A percentile compares a stretch with the other conserved stretches of the same genome.
Conservation (phyloP, 306 rosid genomes). For the Fragaria vesca region DNA sequence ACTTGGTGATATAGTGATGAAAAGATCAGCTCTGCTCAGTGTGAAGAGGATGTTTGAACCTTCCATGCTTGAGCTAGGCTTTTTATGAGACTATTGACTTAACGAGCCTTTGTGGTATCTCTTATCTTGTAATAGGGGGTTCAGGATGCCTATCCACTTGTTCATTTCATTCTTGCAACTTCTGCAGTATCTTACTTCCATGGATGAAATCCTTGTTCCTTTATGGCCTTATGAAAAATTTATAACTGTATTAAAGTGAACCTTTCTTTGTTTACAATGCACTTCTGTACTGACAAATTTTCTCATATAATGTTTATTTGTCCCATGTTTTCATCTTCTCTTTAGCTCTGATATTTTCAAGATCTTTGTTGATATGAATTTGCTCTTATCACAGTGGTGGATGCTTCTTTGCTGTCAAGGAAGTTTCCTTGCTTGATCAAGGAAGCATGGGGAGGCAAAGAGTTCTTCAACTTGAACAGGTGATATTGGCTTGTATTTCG, state of each 20-base stretch:
- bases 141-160: not conserved
- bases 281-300: not conserved
- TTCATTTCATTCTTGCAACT: too few species aligned
- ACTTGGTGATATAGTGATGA: constrained; percentile 6
- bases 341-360: constrained; percentile 5
- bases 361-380: constrained; percentile 16
- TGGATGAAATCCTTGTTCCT: not conserved
- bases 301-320: not conserved
- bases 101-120: not conserved
- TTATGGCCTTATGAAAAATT: not conserved
- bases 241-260: not conserved
- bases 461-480: constrained; percentile 82
- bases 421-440: constrained; percentile 91
- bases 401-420: constrained; percentile 81
- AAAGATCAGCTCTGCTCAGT: not conserved
- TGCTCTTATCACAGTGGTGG: constrained; percentile 50
- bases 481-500: constrained; percentile 31
- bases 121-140: not conserved
- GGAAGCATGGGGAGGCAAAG: constrained; percentile 80
- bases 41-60: not conserved
- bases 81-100: not conserved
- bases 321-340: not conserved
- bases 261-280: not conserved
- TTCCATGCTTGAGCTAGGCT: not conserved
- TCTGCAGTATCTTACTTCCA: not conserved